Percentiles rank a stretch among this genome's conserved stretches.
Evolutionary conservation across 192 early-diverging fungal genomes (phyloP).

Genomic region (Backusella liffmaniae): DNA sequence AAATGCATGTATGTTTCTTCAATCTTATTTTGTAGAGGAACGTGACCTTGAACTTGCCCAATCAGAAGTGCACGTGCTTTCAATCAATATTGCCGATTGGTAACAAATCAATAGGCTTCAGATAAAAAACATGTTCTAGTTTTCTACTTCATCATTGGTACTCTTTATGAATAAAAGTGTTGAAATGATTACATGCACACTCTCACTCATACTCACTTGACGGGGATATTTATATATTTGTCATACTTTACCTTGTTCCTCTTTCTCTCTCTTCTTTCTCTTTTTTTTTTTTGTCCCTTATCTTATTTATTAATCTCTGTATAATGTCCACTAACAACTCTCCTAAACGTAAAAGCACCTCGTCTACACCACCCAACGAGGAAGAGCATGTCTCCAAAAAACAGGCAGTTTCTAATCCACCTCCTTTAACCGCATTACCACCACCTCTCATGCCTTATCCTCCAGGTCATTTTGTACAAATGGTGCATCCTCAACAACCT

Average conservation of each 20-base stretch:
- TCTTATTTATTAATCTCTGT: not conserved
- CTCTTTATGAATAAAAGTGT: not conserved
- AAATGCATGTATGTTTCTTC: conserved; percentile 1
- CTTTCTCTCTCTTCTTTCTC: not conserved
- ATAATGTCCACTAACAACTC: not conserved
- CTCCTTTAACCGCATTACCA: conserved; percentile 2
- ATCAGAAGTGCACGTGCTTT: conserved; percentile 16
- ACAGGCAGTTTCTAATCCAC: not conserved
- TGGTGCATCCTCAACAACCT: conserved; percentile 11
- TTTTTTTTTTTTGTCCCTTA: not conserved
- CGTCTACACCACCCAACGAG: not conserved
- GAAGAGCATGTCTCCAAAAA: not conserved
- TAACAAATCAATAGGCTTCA: not conserved
- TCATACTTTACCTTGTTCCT: not conserved
- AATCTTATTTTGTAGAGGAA: not conserved
- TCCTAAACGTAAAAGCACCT: conserved; percentile 1
- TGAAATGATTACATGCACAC: not conserved
- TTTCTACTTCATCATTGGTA: conserved; percentile 12
- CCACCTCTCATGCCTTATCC: conserved; percentile 12
- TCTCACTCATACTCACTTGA: not conserved
- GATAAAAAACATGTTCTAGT: not conserved
- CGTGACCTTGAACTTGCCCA: conserved; percentile 16
- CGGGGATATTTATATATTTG: not conserved
- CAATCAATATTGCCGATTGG: conserved; percentile 10
- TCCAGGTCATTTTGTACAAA: conserved; percentile 1